Conservation (phyloP, 805 yeast genomes). For the Candida nitratophila region DNA sequence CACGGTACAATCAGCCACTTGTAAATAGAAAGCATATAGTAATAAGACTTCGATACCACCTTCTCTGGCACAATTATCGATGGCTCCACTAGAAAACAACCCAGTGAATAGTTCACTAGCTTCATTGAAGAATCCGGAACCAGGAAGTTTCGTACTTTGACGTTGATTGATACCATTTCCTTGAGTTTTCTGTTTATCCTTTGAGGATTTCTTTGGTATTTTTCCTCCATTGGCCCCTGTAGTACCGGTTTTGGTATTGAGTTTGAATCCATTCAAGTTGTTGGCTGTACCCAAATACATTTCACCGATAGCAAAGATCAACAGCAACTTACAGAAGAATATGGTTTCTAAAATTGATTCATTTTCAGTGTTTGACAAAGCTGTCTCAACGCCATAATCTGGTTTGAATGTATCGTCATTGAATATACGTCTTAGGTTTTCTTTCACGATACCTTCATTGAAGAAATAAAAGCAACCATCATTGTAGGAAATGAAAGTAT, state of each 20-base stretch:
- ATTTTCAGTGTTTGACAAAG: conserved; percentile 22
- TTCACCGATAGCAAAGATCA: conserved; percentile 75
- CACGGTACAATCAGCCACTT: conserved; percentile 79
- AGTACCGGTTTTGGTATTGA: conserved; percentile 5
- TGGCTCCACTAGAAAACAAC: conserved; percentile 70
- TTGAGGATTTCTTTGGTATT: background rate
- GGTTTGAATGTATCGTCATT: conserved; percentile 34
- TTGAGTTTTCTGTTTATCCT: background rate
- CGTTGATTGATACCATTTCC: background rate
- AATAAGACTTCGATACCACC: conserved; percentile 75
- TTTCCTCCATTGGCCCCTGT: background rate
- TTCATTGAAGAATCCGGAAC: conserved; percentile 70
- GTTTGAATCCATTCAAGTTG: conserved; percentile 44
- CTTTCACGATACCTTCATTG: conserved; percentile 73
- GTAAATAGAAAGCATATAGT: conserved; percentile 70
- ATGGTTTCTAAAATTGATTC: conserved; percentile 66
- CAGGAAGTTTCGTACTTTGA: conserved; percentile 46
- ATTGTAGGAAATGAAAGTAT: conserved; percentile 69
- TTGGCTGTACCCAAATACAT: conserved; percentile 77
- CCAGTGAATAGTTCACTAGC: conserved; percentile 78
- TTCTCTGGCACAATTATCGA: conserved; percentile 69
- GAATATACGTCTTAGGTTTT: conserved; percentile 56
- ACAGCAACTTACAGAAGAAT: conserved; percentile 70
- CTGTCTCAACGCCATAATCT: conserved; percentile 19
- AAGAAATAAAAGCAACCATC: conserved; percentile 83